These are phyloP conservation scores for Tubosaeta brunneosetosa DNA, from an alignment of 768 basidiomycete species.

Conservation along the genomic window DNA sequence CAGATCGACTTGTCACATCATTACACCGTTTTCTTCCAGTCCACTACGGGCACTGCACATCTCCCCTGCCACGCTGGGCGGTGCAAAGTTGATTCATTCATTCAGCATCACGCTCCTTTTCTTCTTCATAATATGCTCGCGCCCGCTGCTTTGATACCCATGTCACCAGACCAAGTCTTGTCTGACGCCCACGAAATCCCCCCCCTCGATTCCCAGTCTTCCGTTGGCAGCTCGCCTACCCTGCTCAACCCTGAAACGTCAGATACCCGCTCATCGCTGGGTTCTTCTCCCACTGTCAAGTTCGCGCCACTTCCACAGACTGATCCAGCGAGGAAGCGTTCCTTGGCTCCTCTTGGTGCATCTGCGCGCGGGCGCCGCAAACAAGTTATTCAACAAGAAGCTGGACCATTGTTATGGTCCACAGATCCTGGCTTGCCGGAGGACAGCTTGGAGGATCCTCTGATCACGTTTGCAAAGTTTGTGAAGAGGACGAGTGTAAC, in stretches of 20 bases:
- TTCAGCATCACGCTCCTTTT: conserved; percentile 24
- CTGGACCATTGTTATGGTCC: conserved; percentile 17
- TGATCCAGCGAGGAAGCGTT: conserved; percentile 46
- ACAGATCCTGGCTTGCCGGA: conserved; percentile 22
- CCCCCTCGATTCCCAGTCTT: conserved; percentile 15
- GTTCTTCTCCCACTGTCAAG: conserved; percentile 37
- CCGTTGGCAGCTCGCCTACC: conserved; percentile 11
- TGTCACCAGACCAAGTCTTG: conserved; percentile 9
- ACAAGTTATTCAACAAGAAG: conserved; percentile 15
- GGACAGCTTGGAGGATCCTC: conserved; percentile 41
- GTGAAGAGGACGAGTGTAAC: conserved; percentile 40
- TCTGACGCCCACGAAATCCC: conserved; percentile 18
- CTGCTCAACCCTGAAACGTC: conserved; percentile 8
- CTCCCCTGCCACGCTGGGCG: conserved; percentile 13
- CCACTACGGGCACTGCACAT: conserved; percentile 5
- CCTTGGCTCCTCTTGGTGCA: conserved; percentile 49
- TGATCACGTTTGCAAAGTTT: conserved; percentile 45
- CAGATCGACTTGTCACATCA: not conserved
- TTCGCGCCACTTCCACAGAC: conserved; percentile 59
- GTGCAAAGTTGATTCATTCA: conserved; percentile 9
- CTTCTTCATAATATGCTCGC: not conserved
- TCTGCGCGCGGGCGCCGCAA: conserved; percentile 38
- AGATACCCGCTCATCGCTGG: conserved; percentile 12
- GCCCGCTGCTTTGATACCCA: not conserved
- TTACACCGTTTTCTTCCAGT: not conserved